These are phyloP conservation scores for Berberis thunbergii DNA, from an alignment of 164 flowering plant genomes.

Conservation along the genomic window DNA sequence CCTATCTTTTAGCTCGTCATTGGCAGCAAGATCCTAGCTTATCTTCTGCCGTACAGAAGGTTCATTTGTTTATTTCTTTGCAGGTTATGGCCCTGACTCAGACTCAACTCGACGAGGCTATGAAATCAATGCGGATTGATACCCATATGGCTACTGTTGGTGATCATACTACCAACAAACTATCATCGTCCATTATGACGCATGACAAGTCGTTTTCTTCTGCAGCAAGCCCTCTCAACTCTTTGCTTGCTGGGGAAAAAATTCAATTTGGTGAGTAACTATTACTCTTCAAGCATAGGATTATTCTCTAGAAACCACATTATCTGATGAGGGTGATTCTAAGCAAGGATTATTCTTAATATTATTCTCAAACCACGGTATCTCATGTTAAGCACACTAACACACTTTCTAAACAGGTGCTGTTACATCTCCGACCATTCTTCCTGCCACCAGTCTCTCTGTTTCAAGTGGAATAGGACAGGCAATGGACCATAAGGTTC, in stretches of 20 bases:
- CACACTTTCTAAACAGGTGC: conserved; percentile 50
- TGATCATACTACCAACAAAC: conserved; percentile 38
- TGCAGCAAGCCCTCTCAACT: conserved; percentile 60
- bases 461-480: conserved; percentile 46
- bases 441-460: conserved; percentile 51
- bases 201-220: conserved; percentile 65
- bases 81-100: conserved; percentile 82
- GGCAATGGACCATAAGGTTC: conserved; percentile 35
- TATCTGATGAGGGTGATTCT: too few species aligned
- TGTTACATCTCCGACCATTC: conserved; percentile 82
- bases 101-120: conserved; percentile 84
- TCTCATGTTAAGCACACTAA: neutral
- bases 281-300: neutral
- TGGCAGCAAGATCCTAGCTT: too few species aligned
- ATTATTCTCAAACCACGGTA: too few species aligned
- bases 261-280: conserved; percentile 76
- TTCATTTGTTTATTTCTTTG: conserved; percentile 1
- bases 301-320: too few species aligned
- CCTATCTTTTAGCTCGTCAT: too few species aligned
- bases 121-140: conserved; percentile 66
- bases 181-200: conserved; percentile 45
- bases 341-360: too few species aligned
- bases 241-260: conserved; percentile 92
- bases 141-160: conserved; percentile 37
- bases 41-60: too few species aligned